Percentiles rank a stretch among this genome's conserved stretches.
These are phyloP conservation scores for Geosmithia flava DNA, from an alignment of 2,329 filamentous ascomycete genomes.

Conservation along the genomic window DNA sequence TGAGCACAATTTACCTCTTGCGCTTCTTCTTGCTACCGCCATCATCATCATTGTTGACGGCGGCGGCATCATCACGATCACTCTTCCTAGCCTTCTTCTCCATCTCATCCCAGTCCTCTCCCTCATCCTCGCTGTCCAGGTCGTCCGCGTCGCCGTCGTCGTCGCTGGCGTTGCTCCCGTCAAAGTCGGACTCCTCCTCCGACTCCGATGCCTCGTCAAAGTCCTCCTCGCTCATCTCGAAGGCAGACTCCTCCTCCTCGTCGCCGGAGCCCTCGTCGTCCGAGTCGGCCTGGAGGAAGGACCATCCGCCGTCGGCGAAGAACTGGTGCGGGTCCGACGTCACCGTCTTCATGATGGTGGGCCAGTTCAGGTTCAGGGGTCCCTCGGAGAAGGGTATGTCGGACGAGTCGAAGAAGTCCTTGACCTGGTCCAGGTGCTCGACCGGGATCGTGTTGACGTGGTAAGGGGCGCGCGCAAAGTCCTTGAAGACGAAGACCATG, in stretches of 20 bases:
- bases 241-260: constrained; percentile 83
- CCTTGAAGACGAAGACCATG: constrained; percentile 96
- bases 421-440: constrained; percentile 86
- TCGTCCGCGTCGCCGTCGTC: constrained; percentile 60
- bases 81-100: constrained; percentile 85
- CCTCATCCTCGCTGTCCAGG: constrained; percentile 56
- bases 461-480: constrained; percentile 79
- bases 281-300: constrained; percentile 76
- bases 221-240: constrained; percentile 81
- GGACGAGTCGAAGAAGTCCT: constrained; percentile 93
- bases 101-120: constrained; percentile 89
- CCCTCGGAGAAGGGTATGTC: constrained; percentile 93
- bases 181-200: constrained; percentile 84
- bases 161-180: constrained; percentile 66
- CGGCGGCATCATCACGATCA: constrained; percentile 54
- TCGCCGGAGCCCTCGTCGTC: constrained; percentile 75
- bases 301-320: constrained; percentile 92
- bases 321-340: constrained; percentile 88
- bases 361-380: constrained; percentile 96
- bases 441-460: constrained; percentile 98
- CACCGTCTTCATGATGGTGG: constrained; percentile 98
- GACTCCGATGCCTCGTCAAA: constrained; percentile 66
- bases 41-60: constrained; percentile 32
- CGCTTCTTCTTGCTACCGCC: constrained; percentile 55
- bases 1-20: constrained; percentile 23